Conservation (phyloP, 352 stramenopile species). For the Phytophthora europaea region DNA sequence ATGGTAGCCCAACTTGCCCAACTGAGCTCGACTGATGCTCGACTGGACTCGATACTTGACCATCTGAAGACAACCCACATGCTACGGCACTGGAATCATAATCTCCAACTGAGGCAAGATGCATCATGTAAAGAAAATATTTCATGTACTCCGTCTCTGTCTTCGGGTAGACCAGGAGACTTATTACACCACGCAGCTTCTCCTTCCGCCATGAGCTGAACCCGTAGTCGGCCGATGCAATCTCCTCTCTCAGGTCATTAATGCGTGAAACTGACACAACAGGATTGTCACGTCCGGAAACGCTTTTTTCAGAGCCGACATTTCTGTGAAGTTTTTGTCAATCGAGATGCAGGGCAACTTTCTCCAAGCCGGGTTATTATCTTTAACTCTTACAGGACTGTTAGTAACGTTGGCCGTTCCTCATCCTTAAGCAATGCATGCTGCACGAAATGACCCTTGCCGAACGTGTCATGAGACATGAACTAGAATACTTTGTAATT, state of each 20-base stretch:
- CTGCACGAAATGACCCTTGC: constrained; percentile 35
- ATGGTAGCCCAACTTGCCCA: neutral
- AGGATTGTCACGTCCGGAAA: constrained; percentile 30
- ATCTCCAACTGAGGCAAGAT: constrained; percentile 6
- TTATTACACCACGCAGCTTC: neutral
- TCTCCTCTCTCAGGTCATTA: constrained; percentile 30
- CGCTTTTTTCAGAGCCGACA: constrained; percentile 18
- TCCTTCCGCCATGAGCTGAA: constrained; percentile 13
- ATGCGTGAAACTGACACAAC: constrained; percentile 41
- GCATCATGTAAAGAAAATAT: constrained; percentile 2
- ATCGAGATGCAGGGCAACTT: constrained; percentile 18
- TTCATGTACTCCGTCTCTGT: constrained; percentile 4
- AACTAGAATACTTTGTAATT: constrained; percentile 40
- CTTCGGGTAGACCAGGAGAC: constrained; percentile 6
- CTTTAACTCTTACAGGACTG: neutral
- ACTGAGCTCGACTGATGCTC: neutral
- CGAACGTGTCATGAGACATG: constrained; percentile 30
- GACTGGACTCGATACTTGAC: neutral
- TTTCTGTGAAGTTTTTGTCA: constrained; percentile 42
- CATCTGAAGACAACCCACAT: neutral
- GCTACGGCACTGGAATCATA: neutral
- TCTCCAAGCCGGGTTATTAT: no score
- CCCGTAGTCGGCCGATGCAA: constrained; percentile 18
- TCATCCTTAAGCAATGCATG: constrained; percentile 37
- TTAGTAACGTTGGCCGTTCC: constrained; percentile 11